These are phyloP conservation scores for Candida orba DNA, from an alignment of 805 yeast genomes.

Conservation along the genomic window DNA sequence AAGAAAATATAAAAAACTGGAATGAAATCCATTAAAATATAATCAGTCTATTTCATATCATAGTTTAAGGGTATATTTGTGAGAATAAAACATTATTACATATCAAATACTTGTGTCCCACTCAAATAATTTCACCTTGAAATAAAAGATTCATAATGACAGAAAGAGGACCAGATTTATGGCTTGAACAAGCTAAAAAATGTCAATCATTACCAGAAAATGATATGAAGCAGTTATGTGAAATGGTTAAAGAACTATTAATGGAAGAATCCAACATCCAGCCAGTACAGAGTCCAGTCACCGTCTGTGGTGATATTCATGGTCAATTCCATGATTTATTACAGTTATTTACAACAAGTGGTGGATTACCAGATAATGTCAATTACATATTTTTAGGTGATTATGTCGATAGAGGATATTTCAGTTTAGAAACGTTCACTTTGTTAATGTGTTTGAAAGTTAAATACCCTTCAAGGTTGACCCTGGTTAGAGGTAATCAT, in stretches of 20 bases:
- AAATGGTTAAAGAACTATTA: constrained; percentile 83
- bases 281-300: constrained; percentile 88
- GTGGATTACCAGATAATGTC: constrained; percentile 83
- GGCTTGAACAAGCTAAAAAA: constrained; percentile 90
- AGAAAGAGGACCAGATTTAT: constrained; percentile 86
- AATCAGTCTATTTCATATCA: too few species aligned
- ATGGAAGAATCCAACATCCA: constrained; percentile 97
- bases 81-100: too few species aligned
- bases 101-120: too few species aligned
- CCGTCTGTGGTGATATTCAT: constrained; percentile 96
- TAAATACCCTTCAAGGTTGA: constrained; percentile 74
- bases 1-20: too few species aligned
- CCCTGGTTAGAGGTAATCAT: constrained; percentile 95
- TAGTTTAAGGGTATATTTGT: too few species aligned
- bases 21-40: too few species aligned
- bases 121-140: too few species aligned
- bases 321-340: constrained; percentile 95
- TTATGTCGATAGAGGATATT: constrained; percentile 97
- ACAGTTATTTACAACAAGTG: constrained; percentile 83
- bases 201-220: constrained; percentile 84
- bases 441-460: constrained; percentile 89
- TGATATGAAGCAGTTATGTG: constrained; percentile 95
- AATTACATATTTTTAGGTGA: constrained; percentile 89
- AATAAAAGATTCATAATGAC: constrained; percentile 29
- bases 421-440: constrained; percentile 89